phyloP scores from a whole-genome alignment of 306 rosid genomes.

The Abrus pulchellus region DNA sequence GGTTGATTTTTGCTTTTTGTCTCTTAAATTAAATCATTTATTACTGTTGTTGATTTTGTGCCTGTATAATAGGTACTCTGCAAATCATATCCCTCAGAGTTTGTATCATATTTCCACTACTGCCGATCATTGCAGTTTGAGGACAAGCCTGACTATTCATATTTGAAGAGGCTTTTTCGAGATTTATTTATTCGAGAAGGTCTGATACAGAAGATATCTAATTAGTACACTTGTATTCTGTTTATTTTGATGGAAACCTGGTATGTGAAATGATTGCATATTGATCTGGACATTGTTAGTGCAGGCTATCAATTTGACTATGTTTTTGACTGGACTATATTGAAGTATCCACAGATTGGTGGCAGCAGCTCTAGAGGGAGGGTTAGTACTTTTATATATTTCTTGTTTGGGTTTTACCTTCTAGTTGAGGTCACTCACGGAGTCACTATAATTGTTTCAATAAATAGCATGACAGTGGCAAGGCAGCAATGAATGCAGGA shows the following conservation, averaged over 20 bases:
- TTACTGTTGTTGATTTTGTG: conserved; percentile 44
- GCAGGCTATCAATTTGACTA: conserved; percentile 93
- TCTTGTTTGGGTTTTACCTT: conserved; percentile 33
- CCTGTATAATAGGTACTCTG: conserved; percentile 79
- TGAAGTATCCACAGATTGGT: conserved; percentile 87
- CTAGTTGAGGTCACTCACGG: conserved; percentile 44
- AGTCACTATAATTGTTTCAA: conserved; percentile 40
- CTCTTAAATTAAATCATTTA: background rate
- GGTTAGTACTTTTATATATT: conserved; percentile 59
- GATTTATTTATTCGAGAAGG: conserved; percentile 98
- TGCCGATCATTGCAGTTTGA: conserved; percentile 95
- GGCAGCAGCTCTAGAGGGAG: conserved; percentile 82
- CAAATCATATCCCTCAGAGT: conserved; percentile 93
- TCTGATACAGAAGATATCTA: conserved; percentile 32
- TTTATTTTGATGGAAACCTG: conserved; percentile 37
- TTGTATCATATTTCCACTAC: conserved; percentile 93
- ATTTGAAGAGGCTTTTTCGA: conserved; percentile 94
- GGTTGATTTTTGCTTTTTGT: conserved; percentile 4
- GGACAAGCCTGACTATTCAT: conserved; percentile 98
- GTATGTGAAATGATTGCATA: conserved; percentile 14
- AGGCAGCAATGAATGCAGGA: conserved; percentile 76
- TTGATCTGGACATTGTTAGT: conserved; percentile 48
- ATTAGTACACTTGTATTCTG: conserved; percentile 10
- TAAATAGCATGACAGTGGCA: conserved; percentile 77
- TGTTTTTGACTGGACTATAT: conserved; percentile 90